Evolutionary conservation across 1,284 basidiomycete species (phyloP).

Genomic region (Sanghuangporus weigelae): DNA sequence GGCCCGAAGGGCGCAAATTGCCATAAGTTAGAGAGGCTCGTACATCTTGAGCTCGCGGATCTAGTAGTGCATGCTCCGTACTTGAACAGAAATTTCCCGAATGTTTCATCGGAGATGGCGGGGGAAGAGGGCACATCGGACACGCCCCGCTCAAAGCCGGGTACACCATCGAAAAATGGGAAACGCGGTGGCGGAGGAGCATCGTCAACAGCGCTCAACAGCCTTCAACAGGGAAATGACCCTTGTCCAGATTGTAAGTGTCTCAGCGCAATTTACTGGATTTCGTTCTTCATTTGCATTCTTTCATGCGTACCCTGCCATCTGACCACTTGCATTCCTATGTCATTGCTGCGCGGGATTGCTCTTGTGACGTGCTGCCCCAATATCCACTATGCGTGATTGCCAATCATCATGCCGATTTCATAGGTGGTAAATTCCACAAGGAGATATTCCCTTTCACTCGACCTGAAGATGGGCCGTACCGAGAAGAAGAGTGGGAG

Average conservation of each 20-base stretch:
- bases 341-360: constrained; percentile 50
- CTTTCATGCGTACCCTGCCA: not conserved
- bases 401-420: not conserved
- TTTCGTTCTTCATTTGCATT: not conserved
- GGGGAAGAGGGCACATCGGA: not conserved
- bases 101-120: constrained; percentile 19
- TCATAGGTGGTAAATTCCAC: constrained; percentile 32
- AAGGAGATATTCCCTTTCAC: constrained; percentile 73
- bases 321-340: not conserved
- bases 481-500: constrained; percentile 64
- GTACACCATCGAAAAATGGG: constrained; percentile 1
- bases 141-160: not conserved
- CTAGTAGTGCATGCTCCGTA: constrained; percentile 54
- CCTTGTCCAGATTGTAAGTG: constrained; percentile 10
- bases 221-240: not conserved
- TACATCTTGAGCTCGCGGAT: constrained; percentile 73
- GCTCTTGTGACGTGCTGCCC: constrained; percentile 53
- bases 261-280: not conserved
- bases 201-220: not conserved
- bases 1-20: constrained; percentile 47
- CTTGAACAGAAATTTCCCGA: constrained; percentile 44
- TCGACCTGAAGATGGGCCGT: constrained; percentile 42
- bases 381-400: not conserved
- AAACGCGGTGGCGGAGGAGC: not conserved
- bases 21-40: constrained; percentile 55